Evolutionary conservation across 129 eudicot genomes (phyloP).

Genomic region (Ambrosia artemisiifolia): DNA sequence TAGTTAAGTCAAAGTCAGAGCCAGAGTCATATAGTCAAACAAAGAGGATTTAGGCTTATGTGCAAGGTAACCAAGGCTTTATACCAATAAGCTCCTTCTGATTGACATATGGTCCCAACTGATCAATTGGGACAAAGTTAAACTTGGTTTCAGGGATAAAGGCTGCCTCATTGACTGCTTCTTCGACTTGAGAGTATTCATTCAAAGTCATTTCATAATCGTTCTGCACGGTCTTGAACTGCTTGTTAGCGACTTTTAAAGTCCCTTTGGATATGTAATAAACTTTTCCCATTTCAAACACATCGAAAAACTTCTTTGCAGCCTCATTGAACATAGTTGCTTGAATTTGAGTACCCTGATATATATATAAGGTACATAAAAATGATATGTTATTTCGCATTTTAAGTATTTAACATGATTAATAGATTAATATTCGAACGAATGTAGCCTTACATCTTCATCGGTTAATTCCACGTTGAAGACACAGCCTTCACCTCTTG

Average conservation of each 20-base stretch:
- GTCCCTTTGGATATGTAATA: constrained; percentile 90
- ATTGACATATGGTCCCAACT: constrained; percentile 80
- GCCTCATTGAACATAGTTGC: constrained; percentile 93
- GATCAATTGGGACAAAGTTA: constrained; percentile 84
- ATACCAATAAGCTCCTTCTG: constrained; percentile 80
- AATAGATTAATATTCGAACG: not conserved
- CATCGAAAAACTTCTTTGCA: constrained; percentile 82
- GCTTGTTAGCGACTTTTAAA: constrained; percentile 86
- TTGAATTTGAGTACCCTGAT: constrained; percentile 95
- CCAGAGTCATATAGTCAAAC: not conserved
- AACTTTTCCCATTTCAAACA: constrained; percentile 83
- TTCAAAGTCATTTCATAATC: constrained; percentile 95
- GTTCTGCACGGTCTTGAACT: constrained; percentile 81
- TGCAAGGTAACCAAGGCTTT: not conserved
- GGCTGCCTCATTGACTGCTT: constrained; percentile 58
- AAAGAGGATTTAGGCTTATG: not conserved
- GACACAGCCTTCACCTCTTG: constrained; percentile 88
- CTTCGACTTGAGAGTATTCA: constrained; percentile 81
- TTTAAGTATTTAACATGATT: not conserved
- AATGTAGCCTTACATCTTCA: constrained; percentile 65
- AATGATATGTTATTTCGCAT: not conserved
- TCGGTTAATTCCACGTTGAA: constrained; percentile 91
- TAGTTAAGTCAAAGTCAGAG: not conserved
- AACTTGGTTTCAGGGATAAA: constrained; percentile 80
- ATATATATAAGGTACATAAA: not conserved